These are phyloP conservation scores for Solanum hybrid DNA, from an alignment of 305 asterid species.

Conservation along the genomic window DNA sequence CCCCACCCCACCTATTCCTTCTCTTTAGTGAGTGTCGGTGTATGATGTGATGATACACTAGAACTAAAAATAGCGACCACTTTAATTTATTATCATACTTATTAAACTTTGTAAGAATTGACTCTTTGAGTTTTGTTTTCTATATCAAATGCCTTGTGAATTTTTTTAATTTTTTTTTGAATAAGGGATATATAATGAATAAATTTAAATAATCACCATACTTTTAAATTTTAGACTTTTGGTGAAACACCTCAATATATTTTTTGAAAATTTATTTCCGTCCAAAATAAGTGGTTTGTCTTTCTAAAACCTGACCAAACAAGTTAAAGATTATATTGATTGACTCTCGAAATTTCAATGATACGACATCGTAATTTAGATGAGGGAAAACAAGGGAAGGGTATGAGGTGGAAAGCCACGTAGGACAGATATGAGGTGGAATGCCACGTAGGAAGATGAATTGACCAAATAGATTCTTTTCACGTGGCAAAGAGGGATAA, in stretches of 20 bases:
- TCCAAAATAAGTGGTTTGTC: too few species aligned
- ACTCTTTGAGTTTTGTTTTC: not conserved
- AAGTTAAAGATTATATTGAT: too few species aligned
- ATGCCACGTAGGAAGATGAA: not conserved
- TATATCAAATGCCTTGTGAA: not conserved
- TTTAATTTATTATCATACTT: not conserved
- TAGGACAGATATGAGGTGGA: slow-evolving; percentile 10
- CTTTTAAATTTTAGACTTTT: too few species aligned
- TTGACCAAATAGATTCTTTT: slow-evolving; percentile 17
- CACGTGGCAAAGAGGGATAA: slow-evolving; percentile 28
- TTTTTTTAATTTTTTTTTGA: not conserved
- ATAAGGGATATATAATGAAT: not conserved
- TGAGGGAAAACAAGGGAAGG: not conserved
- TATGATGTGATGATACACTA: not conserved
- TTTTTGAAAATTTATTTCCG: too few species aligned
- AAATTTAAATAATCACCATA: too few species aligned
- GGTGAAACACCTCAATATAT: not conserved
- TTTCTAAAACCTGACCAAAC: too few species aligned
- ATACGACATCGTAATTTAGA: too few species aligned
- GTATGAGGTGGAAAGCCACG: slow-evolving; percentile 7
- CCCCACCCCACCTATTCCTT: not conserved
- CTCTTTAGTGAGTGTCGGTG: not conserved
- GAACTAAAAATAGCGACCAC: not conserved
- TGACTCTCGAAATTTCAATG: not conserved
- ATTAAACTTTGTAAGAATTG: not conserved